phyloP scores from a whole-genome alignment of 345 rosid species.

The Citrus medica region DNA sequence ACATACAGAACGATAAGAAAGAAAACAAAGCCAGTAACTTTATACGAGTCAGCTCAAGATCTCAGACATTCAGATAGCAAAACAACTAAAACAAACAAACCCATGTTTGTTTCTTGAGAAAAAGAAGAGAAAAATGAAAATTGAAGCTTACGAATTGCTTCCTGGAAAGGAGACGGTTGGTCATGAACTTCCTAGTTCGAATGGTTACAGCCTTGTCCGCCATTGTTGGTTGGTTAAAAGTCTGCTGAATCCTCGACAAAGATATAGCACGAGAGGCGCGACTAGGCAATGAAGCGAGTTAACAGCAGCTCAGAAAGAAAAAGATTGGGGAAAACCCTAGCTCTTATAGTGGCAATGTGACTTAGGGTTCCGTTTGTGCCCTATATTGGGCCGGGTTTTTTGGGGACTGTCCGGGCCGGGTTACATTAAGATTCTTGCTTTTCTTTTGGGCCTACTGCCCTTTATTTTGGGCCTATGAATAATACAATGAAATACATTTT shows the following conservation, averaged over 20 bases:
- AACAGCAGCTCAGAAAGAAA: constrained; percentile 25
- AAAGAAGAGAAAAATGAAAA: not conserved
- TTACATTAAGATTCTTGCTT: no score
- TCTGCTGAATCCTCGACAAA: not conserved
- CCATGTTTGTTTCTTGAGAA: not conserved
- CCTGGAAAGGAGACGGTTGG: constrained; percentile 97
- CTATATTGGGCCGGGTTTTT: not conserved
- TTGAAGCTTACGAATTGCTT: constrained; percentile 78
- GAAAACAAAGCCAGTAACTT: not conserved
- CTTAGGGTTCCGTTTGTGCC: constrained; percentile 22
- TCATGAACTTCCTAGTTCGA: constrained; percentile 92
- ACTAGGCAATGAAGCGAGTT: constrained; percentile 7
- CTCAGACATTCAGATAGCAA: not conserved
- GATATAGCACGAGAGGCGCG: not conserved
- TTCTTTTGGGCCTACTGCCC: no score
- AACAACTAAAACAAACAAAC: not conserved
- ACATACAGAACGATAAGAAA: not conserved
- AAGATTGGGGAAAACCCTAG: constrained; percentile 11
- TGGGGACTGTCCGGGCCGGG: not conserved
- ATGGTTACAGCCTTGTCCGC: constrained; percentile 93
- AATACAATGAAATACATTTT: no score
- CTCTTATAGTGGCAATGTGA: constrained; percentile 6
- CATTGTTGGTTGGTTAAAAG: constrained; percentile 36
- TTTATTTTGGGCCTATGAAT: no score
- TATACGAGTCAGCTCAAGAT: not conserved